phyloP scores from a whole-genome alignment of 768 basidiomycete genomes.

The Pseudohyphozyma bogoriensis region DNA sequence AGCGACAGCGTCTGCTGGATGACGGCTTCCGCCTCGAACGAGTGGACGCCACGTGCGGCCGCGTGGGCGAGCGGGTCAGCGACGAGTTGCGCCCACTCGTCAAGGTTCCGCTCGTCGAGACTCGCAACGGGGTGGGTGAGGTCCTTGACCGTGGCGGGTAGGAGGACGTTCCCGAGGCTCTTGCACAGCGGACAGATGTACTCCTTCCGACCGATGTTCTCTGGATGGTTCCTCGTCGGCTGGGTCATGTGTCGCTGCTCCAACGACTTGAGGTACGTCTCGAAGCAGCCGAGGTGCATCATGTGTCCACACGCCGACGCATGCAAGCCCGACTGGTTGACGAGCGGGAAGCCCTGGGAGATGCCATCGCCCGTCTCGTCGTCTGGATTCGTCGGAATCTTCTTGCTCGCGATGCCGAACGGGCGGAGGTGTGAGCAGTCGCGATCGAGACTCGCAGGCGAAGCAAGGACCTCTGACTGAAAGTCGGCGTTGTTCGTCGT shows the following conservation, averaged over 20 bases:
- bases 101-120: constrained; percentile 1
- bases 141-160: constrained; percentile 53
- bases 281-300: constrained; percentile 95
- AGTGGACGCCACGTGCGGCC: neutral
- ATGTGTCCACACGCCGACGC: constrained; percentile 85
- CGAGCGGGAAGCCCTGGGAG: constrained; percentile 25
- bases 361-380: constrained; percentile 22
- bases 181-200: constrained; percentile 97
- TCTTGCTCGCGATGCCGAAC: constrained; percentile 22
- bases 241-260: constrained; percentile 73
- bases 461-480: constrained; percentile 62
- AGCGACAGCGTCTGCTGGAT: neutral
- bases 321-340: constrained; percentile 44
- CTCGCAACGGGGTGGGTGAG: neutral
- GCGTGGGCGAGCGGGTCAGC: neutral
- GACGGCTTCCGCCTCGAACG: neutral
- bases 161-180: constrained; percentile 83
- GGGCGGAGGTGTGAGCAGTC: constrained; percentile 23
- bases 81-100: constrained; percentile 8
- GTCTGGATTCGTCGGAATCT: constrained; percentile 3
- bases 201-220: constrained; percentile 84
- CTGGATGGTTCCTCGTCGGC: constrained; percentile 84
- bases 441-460: constrained; percentile 57
- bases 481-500: constrained; percentile 39
- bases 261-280: constrained; percentile 75